Conservation (phyloP, 164 flowering plant genomes). For the Stephania japonica region DNA sequence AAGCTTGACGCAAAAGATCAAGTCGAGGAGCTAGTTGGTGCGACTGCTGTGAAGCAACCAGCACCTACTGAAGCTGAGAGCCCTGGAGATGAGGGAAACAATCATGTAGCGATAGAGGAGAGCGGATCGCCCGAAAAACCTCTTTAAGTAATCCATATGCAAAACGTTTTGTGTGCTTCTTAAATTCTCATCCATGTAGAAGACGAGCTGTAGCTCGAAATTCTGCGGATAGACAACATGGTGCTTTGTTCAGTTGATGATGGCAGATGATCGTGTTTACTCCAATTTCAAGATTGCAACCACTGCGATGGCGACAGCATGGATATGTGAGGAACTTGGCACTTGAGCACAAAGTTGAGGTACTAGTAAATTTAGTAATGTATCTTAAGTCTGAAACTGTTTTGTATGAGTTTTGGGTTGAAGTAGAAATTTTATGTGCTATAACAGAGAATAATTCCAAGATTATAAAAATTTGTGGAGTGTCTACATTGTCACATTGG, state of each 20-base stretch:
- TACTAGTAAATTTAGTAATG: no score
- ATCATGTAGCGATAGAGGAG: slow-evolving; percentile 13
- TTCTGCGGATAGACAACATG: neutral
- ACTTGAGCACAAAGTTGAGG: no score
- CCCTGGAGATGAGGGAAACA: slow-evolving; percentile 8
- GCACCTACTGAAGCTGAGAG: slow-evolving; percentile 1
- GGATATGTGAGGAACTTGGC: no score
- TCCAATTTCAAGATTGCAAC: neutral
- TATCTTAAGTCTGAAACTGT: no score
- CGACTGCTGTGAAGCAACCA: slow-evolving; percentile 10
- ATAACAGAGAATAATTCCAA: no score
- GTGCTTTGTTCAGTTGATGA: neutral
- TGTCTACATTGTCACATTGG: no score
- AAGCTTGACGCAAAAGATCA: slow-evolving; percentile 11
- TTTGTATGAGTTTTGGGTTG: no score
- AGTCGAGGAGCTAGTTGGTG: slow-evolving; percentile 7
- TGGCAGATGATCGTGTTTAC: neutral
- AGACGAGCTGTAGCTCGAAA: neutral
- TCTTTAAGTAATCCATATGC: neutral
- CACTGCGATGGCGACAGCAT: neutral
- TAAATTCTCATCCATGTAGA: neutral
- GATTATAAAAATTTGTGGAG: no score
- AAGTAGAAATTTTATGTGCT: no score
- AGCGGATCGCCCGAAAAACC: slow-evolving; percentile 11
- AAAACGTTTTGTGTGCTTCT: neutral